Percentiles rank a stretch among this genome's conserved stretches.
Evolutionary conservation across 306 rosid species (phyloP).

Genomic region (Fragaria ananassa): DNA sequence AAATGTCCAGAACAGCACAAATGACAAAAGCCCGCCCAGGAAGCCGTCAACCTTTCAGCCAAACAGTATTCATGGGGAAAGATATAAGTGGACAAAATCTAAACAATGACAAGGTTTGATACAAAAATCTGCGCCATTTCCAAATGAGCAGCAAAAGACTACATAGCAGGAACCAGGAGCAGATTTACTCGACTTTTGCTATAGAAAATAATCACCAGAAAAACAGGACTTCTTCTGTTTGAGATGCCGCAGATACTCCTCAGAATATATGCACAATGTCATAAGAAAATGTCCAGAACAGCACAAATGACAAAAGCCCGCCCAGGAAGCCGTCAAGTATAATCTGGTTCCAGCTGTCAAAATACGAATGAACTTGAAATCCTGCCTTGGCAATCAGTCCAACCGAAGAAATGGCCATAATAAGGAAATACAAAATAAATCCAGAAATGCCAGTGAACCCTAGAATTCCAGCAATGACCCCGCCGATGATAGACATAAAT

Average conservation of each 20-base stretch:
- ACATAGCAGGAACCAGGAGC: slow-evolving; percentile 11
- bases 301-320: slow-evolving; percentile 39
- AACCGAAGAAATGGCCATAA: slow-evolving; percentile 61
- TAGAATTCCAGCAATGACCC: slow-evolving; percentile 91
- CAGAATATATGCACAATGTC: slow-evolving; percentile 93
- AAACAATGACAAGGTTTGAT: background rate
- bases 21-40: too few species aligned
- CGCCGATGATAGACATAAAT: slow-evolving; percentile 87
- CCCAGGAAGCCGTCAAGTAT: slow-evolving; percentile 61
- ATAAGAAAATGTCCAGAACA: slow-evolving; percentile 52
- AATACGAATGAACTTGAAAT: slow-evolving; percentile 53
- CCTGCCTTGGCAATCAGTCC: slow-evolving; percentile 57
- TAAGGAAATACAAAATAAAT: slow-evolving; percentile 61
- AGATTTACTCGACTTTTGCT: slow-evolving; percentile 1
- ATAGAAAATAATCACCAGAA: background rate
- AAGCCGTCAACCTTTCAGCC: background rate
- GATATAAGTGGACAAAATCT: background rate
- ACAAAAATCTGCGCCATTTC: background rate
- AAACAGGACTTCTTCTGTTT: slow-evolving; percentile 10
- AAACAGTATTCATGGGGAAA: background rate
- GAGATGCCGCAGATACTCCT: slow-evolving; percentile 20
- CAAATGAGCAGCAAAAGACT: background rate
- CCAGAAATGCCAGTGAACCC: slow-evolving; percentile 84
- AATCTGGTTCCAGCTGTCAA: slow-evolving; percentile 58
- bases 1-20: too few species aligned